These are phyloP conservation scores for Scalesia atractyloides DNA, from an alignment of 129 eudicot species.

Conservation along the genomic window DNA sequence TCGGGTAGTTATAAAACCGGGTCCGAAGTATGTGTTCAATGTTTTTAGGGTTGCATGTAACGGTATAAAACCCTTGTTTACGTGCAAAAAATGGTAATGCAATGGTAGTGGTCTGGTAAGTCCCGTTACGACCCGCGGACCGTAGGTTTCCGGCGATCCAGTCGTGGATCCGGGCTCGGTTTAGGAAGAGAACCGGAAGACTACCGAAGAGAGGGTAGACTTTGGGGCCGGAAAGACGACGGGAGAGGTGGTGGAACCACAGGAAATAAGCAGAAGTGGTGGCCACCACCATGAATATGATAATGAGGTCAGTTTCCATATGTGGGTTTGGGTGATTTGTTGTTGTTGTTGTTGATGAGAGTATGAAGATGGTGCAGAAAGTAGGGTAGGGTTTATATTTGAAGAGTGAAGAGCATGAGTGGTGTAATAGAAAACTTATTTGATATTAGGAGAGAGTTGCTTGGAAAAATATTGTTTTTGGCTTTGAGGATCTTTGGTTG, in stretches of 20 bases:
- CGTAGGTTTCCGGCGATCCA: constrained; percentile 82
- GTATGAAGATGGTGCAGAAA: constrained; percentile 5
- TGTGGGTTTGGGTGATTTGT: constrained; percentile 1
- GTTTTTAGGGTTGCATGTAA: constrained; percentile 78
- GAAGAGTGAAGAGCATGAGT: constrained; percentile 26
- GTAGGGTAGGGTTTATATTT: constrained; percentile 23
- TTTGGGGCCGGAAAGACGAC: constrained; percentile 56
- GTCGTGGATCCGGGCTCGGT: constrained; percentile 68
- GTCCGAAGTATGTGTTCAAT: constrained; percentile 73
- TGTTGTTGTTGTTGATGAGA: not conserved
- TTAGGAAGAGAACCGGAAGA: constrained; percentile 57
- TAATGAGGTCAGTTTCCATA: constrained; percentile 46
- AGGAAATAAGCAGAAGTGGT: constrained; percentile 56
- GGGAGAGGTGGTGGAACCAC: constrained; percentile 65
- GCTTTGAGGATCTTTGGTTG: constrained; percentile 40
- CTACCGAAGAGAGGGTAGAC: constrained; percentile 69
- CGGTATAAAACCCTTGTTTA: constrained; percentile 76
- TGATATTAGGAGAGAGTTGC: constrained; percentile 50
- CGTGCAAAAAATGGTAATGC: constrained; percentile 68
- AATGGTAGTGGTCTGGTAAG: constrained; percentile 75
- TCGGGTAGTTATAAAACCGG: constrained; percentile 80
- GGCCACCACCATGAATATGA: constrained; percentile 46
- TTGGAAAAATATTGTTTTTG: constrained; percentile 46
- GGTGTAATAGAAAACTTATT: constrained; percentile 30
- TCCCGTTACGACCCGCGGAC: constrained; percentile 41